Conservation (phyloP, 148 eudicot species). For the Mesembryanthemum crystallinum region DNA sequence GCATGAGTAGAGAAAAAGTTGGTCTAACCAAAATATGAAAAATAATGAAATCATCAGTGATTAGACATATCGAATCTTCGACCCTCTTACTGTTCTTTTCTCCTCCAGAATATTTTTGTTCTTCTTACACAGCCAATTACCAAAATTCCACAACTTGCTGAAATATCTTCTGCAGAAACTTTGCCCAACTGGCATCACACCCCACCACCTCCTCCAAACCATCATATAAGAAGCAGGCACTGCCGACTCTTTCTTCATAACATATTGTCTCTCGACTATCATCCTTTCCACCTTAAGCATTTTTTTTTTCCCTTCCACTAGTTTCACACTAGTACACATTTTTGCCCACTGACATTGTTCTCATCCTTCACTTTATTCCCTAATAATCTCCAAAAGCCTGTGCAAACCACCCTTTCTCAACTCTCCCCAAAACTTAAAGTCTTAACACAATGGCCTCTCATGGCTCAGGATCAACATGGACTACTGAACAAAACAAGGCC, state of each 20-base stretch:
- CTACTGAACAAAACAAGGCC: constrained; percentile 42
- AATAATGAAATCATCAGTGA: constrained; percentile 1
- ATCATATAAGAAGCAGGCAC: constrained; percentile 41
- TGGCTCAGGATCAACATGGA: constrained; percentile 38
- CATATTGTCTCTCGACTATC: constrained; percentile 16
- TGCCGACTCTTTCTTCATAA: constrained; percentile 37
- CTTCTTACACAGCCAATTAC: constrained; percentile 40
- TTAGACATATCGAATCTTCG: constrained; percentile 26
- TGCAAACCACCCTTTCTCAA: background rate
- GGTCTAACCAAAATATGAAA: background rate
- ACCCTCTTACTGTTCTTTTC: constrained; percentile 15
- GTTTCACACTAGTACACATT: background rate
- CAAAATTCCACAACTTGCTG: constrained; percentile 33
- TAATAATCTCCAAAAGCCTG: background rate
- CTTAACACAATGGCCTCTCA: constrained; percentile 24
- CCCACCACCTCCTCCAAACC: constrained; percentile 28
- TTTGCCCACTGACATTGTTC: background rate
- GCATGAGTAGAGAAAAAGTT: background rate
- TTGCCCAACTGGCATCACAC: constrained; percentile 38
- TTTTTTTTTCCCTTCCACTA: background rate
- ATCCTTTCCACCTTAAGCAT: background rate
- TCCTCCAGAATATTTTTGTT: constrained; percentile 30
- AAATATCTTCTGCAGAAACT: constrained; percentile 17
- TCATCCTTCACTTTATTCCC: background rate
- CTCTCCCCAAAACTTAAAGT: background rate